A percentile compares a stretch with the other conserved stretches of the same genome.
phyloP scores from a whole-genome alignment of 148 eudicot species.

The Fallopia convolvulus region DNA sequence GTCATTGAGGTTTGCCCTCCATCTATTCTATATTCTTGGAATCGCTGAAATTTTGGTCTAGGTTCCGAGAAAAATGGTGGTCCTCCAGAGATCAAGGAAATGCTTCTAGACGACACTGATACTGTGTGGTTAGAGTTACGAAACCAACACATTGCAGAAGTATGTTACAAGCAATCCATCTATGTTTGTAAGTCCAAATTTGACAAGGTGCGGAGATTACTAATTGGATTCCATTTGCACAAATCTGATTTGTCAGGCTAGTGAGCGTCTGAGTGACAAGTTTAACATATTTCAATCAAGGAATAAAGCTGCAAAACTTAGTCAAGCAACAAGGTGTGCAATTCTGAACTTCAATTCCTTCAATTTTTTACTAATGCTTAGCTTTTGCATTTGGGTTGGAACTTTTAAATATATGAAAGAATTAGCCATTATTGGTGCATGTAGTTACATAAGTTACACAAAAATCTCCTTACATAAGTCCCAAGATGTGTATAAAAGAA shows the following conservation, averaged over 20 bases:
- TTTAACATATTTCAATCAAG: slow-evolving; percentile 73
- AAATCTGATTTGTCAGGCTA: slow-evolving; percentile 56
- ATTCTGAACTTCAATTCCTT: slow-evolving; percentile 14
- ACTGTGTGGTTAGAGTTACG: slow-evolving; percentile 96
- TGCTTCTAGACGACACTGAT: slow-evolving; percentile 79
- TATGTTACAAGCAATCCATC: slow-evolving; percentile 22
- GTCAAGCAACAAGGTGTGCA: slow-evolving; percentile 68
- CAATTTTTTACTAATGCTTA: slow-evolving; percentile 1
- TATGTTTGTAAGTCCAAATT: not conserved
- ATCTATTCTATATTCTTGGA: slow-evolving; percentile 9
- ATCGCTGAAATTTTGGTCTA: slow-evolving; percentile 17
- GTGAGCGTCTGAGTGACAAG: slow-evolving; percentile 81
- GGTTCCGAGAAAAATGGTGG: slow-evolving; percentile 79
- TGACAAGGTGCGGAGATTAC: not conserved
- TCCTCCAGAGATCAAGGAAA: slow-evolving; percentile 70
- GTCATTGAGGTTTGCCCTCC: slow-evolving; percentile 55
- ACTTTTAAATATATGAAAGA: not conserved
- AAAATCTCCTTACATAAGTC: too few species aligned
- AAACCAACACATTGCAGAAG: slow-evolving; percentile 90
- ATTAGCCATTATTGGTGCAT: not conserved
- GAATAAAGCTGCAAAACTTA: slow-evolving; percentile 94
- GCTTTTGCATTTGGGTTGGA: not conserved
- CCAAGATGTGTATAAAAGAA: too few species aligned
- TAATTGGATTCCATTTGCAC: slow-evolving; percentile 3
- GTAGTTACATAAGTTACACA: too few species aligned